phyloP scores from a whole-genome alignment of 768 basidiomycete species.

The Gelatoporia subvermispora region DNA sequence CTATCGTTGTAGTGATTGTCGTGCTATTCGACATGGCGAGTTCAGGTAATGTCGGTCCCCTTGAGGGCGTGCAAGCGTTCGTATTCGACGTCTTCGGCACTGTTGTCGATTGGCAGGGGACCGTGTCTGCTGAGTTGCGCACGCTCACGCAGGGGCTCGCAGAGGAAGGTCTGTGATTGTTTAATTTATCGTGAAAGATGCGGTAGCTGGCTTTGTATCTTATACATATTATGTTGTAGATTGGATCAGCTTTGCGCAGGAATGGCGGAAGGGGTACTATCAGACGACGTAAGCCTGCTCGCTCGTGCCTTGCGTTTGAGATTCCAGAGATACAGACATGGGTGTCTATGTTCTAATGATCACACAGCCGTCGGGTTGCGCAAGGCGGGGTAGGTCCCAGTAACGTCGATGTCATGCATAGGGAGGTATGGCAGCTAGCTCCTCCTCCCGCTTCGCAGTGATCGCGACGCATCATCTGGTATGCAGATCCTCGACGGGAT shows the following conservation, averaged over 20 bases:
- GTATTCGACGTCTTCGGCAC: conserved; percentile 29
- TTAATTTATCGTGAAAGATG: too few relatives aligned
- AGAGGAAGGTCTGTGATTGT: not conserved
- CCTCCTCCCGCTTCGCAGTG: not conserved
- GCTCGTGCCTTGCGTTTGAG: not conserved
- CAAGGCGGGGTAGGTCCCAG: conserved; percentile 40
- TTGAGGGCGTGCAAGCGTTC: conserved; percentile 20
- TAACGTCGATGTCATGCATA: conserved; percentile 53
- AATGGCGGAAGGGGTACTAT: conserved; percentile 54
- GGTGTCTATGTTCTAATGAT: conserved; percentile 14
- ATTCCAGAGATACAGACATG: conserved; percentile 1
- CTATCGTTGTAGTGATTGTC: too few relatives aligned
- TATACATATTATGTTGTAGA: too few relatives aligned
- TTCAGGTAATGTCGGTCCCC: not conserved
- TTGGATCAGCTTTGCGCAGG: conserved; percentile 46
- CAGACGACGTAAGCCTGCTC: conserved; percentile 36
- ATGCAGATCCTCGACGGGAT: conserved; percentile 53
- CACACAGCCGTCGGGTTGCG: conserved; percentile 37
- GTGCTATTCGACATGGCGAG: too few relatives aligned
- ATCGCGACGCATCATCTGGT: not conserved
- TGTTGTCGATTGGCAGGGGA: conserved; percentile 27
- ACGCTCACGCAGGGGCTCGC: not conserved
- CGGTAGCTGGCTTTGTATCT: too few relatives aligned
- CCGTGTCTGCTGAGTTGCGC: conserved; percentile 13
- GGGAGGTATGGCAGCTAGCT: conserved; percentile 33